Conservation (phyloP, 768 basidiomycete species). For the Dioszegia hungarica region DNA sequence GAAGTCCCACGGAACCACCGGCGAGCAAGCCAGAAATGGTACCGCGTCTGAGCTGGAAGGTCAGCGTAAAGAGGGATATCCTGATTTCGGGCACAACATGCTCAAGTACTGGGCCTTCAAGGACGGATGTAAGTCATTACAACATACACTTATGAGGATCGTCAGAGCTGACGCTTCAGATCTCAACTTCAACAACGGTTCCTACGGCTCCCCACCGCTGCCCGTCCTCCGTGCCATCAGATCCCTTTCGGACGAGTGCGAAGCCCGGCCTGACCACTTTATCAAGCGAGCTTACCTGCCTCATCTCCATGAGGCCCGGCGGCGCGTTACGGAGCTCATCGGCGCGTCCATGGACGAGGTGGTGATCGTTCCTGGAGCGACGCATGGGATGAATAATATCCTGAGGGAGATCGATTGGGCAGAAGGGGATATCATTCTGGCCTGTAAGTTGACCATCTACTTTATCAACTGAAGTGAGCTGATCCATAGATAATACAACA, state of each 20-base stretch:
- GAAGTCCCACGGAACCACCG: background rate
- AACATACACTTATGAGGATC: background rate
- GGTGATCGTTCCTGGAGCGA: slow-evolving; percentile 56
- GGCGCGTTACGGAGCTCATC: slow-evolving; percentile 41
- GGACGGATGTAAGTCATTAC: slow-evolving; percentile 8
- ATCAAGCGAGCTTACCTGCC: slow-evolving; percentile 41
- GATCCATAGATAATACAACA: slow-evolving; percentile 55
- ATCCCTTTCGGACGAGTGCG: slow-evolving; percentile 37
- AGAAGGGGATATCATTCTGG: slow-evolving; percentile 62
- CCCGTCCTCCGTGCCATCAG: slow-evolving; percentile 42
- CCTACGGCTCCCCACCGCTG: slow-evolving; percentile 47
- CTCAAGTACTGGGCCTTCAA: slow-evolving; percentile 47
- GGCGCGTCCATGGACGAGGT: slow-evolving; percentile 45
- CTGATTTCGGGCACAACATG: slow-evolving; percentile 47
- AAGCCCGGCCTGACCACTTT: slow-evolving; percentile 48
- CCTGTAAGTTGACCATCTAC: slow-evolving; percentile 50
- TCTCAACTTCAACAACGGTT: slow-evolving; percentile 50
- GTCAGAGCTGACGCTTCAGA: slow-evolving; percentile 14
- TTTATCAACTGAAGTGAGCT: background rate
- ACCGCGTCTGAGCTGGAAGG: slow-evolving; percentile 16
- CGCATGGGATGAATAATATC: slow-evolving; percentile 64
- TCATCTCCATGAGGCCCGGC: slow-evolving; percentile 35
- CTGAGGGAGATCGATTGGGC: slow-evolving; percentile 66
- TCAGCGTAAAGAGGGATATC: slow-evolving; percentile 23
- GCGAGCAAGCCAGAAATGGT: too few relatives aligned